A percentile compares a stretch with the other conserved stretches of the same genome.
phyloP scores from a whole-genome alignment of 208 protist species.

The Sergeia podlipaevii region DNA sequence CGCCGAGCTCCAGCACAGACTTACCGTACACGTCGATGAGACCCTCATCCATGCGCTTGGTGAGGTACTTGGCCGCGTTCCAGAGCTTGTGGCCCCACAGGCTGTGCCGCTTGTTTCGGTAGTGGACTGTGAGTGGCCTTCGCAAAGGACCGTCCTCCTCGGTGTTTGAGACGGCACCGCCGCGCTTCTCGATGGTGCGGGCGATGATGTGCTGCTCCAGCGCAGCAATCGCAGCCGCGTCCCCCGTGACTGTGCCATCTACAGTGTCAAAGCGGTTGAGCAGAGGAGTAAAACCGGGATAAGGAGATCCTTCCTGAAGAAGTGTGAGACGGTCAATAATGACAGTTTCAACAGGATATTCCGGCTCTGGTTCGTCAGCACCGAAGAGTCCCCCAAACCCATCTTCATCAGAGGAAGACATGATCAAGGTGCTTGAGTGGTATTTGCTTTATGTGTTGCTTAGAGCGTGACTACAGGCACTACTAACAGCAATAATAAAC shows the following conservation, averaged over 20 bases:
- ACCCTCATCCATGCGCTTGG: constrained; percentile 79
- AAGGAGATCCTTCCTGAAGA: constrained; percentile 41
- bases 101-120: constrained; percentile 82
- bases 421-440: constrained; percentile 10
- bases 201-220: constrained; percentile 14
- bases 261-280: constrained; percentile 39
- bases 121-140: constrained; percentile 51
- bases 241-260: neutral
- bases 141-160: too few species aligned
- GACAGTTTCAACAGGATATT: constrained; percentile 58
- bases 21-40: constrained; percentile 68
- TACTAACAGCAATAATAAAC: neutral
- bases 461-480: too few species aligned
- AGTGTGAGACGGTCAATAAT: constrained; percentile 38
- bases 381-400: constrained; percentile 53
- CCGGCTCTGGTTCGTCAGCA: constrained; percentile 17
- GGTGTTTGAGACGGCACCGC: too few species aligned
- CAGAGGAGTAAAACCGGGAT: constrained; percentile 39
- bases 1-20: constrained; percentile 81
- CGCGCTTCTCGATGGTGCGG: constrained; percentile 9
- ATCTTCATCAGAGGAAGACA: constrained; percentile 33
- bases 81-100: constrained; percentile 86
- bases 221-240: neutral
- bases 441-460: neutral
- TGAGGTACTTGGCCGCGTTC: constrained; percentile 88